Base-by-base conservation (phyloP, 2,329 filamentous ascomycete species). In the Nectriaceae sp. region DNA sequence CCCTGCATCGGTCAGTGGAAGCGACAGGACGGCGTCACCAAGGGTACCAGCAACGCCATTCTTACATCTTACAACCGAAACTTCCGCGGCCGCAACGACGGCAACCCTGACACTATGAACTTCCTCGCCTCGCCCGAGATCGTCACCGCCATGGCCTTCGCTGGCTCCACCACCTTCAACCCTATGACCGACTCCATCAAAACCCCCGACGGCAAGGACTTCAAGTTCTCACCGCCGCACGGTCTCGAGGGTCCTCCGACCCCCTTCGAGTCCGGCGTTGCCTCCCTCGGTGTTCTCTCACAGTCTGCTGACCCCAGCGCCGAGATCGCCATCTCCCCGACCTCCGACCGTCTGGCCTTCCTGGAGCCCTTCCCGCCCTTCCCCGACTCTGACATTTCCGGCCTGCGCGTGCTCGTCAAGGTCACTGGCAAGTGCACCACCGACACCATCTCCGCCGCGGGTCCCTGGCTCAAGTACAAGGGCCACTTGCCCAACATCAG, bases 401-500 rank as follows among this genome's bases (percentile, higher is more conserved):
- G 83, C 21, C 83, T 99, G 40, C 85, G 85, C 43, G 91, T 99
- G 16, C 86, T 99, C 15, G 93, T 96, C 78, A 97, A 97, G 75
- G 88, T 97, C 57, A 89, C 92, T 50, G 93, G 93, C 55, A 96
- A 97, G 75, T 97, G 93, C 79, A 97, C 93, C 47, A 97, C 93
- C 21, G 93, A 97, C 73, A 97, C 93, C 58, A 97, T 97, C 71
- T 97, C 91, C 19, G 92, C 92, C 4, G 92, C 92, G 1, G 92
- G 92, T 3, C 91, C 91, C 11, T 96, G 91, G 91, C 83, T 99
- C 60, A 97, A 97, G 75, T 99, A 97, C 84, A 97, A 97, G 79
- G 94, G 94, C 54, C 94, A 99, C 72, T 83, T 99, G 54, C 90
- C 94, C 70, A 99, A 99, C 78, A 99, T 99, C 70, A 89, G 87